Evolutionary conservation across 2,329 filamentous ascomycete genomes (phyloP).

Genomic region (Pyricularia grisea): DNA sequence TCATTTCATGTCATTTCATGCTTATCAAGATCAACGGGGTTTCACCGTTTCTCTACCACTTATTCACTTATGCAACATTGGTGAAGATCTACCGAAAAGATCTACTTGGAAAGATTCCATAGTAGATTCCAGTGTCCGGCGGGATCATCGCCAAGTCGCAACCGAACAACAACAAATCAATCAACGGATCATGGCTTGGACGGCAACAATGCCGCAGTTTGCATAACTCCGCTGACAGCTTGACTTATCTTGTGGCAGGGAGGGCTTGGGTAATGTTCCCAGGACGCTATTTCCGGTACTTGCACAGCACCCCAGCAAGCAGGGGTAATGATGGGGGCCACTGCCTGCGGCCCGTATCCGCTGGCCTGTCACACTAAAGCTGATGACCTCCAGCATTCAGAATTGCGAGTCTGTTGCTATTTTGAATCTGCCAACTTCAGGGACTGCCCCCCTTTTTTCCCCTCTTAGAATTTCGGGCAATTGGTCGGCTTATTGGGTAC

Average conservation of each 20-base stretch:
- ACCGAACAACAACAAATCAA: background rate
- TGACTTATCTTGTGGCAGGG: background rate
- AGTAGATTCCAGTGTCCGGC: too few species aligned
- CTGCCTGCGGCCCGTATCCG: background rate
- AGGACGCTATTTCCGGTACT: background rate
- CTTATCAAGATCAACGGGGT: background rate
- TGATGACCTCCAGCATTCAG: background rate
- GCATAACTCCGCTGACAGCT: background rate
- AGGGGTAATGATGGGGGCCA: background rate
- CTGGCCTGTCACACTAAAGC: background rate
- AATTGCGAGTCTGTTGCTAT: background rate
- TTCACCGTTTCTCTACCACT: background rate
- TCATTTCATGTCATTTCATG: too few species aligned
- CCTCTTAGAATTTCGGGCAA: background rate
- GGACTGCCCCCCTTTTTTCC: background rate
- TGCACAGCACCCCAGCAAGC: background rate
- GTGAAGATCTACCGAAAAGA: background rate
- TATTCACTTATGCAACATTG: background rate
- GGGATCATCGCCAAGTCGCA: background rate
- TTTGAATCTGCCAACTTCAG: background rate
- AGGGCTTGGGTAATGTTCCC: background rate
- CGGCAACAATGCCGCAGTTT: background rate
- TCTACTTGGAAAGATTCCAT: background rate
- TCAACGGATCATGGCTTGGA: too few species aligned
- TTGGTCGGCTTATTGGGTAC: background rate